Evolutionary conservation across 2,329 filamentous ascomycete species (phyloP).

Genomic region (Laburnicola sp.): DNA sequence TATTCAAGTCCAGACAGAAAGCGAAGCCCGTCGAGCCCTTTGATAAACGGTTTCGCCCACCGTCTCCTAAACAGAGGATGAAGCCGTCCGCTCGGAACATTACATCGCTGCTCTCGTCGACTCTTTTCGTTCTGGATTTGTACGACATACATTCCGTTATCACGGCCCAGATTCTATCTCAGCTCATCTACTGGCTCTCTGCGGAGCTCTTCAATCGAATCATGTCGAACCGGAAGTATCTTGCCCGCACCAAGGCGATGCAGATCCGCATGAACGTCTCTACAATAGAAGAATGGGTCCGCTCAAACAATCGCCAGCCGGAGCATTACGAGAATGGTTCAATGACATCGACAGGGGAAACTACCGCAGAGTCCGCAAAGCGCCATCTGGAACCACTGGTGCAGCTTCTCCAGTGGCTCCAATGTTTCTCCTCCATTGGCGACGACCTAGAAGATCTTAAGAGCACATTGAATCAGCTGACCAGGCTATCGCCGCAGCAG

Average conservation of each 20-base stretch:
- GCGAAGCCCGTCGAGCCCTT: conserved; percentile 81
- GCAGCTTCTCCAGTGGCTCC: conserved; percentile 93
- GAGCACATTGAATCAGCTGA: conserved; percentile 85
- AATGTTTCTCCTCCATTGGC: conserved; percentile 92
- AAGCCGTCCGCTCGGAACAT: conserved; percentile 94
- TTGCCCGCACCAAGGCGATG: conserved; percentile 97
- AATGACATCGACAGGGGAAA: conserved; percentile 81
- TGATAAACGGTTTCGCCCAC: conserved; percentile 88
- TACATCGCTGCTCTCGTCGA: conserved; percentile 91
- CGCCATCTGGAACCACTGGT: conserved; percentile 87
- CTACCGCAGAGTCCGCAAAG: conserved; percentile 79
- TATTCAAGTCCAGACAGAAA: conserved; percentile 89
- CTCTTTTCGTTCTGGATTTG: conserved; percentile 94
- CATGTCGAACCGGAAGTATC: conserved; percentile 92
- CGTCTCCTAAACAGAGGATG: conserved; percentile 87
- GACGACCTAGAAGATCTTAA: conserved; percentile 89
- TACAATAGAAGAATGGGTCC: conserved; percentile 91
- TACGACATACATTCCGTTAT: conserved; percentile 99
- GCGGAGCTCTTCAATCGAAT: conserved; percentile 97
- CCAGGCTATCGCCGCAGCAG: conserved; percentile 81
- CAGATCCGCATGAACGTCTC: conserved; percentile 99
- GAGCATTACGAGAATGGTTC: conserved; percentile 96
- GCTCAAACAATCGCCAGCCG: conserved; percentile 87
- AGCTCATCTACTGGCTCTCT: conserved; percentile 93
- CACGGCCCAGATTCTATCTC: conserved; percentile 84